Percentiles rank a stretch among this genome's conserved stretches.
Conservation (phyloP, 169 alveolate species). For the Plasmodium sp. region DNA sequence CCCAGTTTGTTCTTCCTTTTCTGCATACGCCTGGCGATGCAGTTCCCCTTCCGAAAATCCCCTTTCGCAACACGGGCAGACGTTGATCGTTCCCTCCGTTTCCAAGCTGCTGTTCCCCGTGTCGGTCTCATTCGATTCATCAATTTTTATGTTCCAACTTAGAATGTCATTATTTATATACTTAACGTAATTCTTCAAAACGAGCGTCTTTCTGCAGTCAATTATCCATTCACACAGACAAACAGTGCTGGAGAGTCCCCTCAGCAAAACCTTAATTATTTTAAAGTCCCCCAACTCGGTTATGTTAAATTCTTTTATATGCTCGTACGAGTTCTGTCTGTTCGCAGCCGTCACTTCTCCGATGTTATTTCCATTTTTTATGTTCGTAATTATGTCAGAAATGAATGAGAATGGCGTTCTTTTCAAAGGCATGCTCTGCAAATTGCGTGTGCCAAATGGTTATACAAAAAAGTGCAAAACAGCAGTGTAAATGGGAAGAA, state of each 20-base stretch:
- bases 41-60: neutral
- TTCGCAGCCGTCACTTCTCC: neutral
- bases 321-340: neutral
- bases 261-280: conserved; percentile 35
- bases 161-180: conserved; percentile 41
- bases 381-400: neutral
- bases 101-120: neutral
- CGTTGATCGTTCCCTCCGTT: neutral
- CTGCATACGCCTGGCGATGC: neutral
- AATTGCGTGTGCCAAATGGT: neutral
- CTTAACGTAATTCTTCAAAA: conserved; percentile 15
- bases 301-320: neutral
- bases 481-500: neutral
- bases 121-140: neutral
- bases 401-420: conserved; percentile 39
- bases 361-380: conserved; percentile 15
- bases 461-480: neutral
- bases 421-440: conserved; percentile 40
- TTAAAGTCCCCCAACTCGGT: conserved; percentile 30
- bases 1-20: neutral
- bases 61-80: neutral
- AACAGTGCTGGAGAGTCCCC: conserved; percentile 49
- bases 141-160: conserved; percentile 13
- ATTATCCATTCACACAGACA: conserved; percentile 65
- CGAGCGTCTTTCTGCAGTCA: conserved; percentile 7